Conservation (phyloP, 2,329 filamentous ascomycete species). For the Tolypocladium album region DNA sequence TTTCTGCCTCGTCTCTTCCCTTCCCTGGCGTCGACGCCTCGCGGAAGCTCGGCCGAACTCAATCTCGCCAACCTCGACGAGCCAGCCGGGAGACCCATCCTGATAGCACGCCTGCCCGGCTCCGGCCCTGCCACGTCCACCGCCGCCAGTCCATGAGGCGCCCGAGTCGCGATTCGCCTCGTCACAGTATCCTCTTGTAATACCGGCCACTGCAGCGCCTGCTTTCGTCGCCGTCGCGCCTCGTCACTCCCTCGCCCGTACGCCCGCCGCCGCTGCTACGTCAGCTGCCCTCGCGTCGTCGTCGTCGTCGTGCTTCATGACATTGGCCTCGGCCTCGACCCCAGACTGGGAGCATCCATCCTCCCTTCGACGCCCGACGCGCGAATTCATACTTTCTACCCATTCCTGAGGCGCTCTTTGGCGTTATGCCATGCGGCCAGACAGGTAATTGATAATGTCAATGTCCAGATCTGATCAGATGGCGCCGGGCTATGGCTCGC, state of each 20-base stretch:
- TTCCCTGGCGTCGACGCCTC: neutral
- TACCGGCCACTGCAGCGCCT: conserved; percentile 18
- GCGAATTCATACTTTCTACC: neutral
- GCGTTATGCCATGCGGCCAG: conserved; percentile 33
- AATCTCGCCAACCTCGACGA: neutral
- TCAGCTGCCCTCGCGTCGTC: neutral
- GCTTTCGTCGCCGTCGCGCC: conserved; percentile 1
- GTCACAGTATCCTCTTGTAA: conserved; percentile 21
- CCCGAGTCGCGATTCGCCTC: conserved; percentile 3
- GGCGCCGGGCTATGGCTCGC: conserved; percentile 70
- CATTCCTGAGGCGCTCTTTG: conserved; percentile 1
- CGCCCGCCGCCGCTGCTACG: neutral
- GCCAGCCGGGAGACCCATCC: neutral
- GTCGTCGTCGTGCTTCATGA: neutral
- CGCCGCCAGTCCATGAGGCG: conserved; percentile 1
- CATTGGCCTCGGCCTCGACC: neutral
- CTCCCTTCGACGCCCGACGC: neutral
- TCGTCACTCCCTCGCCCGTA: neutral
- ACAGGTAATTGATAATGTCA: conserved; percentile 85
- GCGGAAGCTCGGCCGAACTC: neutral
- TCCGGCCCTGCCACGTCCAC: neutral
- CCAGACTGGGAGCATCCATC: neutral
- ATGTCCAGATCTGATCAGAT: conserved; percentile 78
- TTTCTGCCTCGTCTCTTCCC: conserved; percentile 14
- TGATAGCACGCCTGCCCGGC: neutral